phyloP scores from a whole-genome alignment of 257 asterid species.

The Jasminum sambac region DNA sequence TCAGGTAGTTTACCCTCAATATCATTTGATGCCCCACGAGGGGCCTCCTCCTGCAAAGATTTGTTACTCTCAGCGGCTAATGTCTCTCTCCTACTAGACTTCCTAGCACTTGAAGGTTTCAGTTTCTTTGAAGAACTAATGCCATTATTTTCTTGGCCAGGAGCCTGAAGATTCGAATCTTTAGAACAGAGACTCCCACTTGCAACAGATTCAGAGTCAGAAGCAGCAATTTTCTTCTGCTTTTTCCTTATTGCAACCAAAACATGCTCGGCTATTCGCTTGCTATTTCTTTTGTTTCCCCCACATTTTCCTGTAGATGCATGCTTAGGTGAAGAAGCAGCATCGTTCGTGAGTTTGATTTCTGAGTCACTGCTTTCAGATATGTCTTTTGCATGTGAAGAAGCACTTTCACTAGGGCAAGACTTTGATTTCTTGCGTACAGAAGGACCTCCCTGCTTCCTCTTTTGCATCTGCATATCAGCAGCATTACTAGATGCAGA shows the following conservation, averaged over 20 bases:
- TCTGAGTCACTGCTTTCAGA: slow-evolving; percentile 61
- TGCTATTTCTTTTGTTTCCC: slow-evolving; percentile 70
- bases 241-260: slow-evolving; percentile 61
- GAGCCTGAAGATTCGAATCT: slow-evolving; percentile 42
- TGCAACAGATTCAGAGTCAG: slow-evolving; percentile 63
- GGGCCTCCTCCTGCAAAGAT: slow-evolving; percentile 46
- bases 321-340: slow-evolving; percentile 46
- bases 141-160: slow-evolving; percentile 49
- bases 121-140: slow-evolving; percentile 35
- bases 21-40: slow-evolving; percentile 53
- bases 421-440: slow-evolving; percentile 58
- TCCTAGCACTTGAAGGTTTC: slow-evolving; percentile 54
- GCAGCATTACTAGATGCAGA: slow-evolving; percentile 41
- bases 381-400: slow-evolving; percentile 40
- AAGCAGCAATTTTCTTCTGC: slow-evolving; percentile 54
- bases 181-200: slow-evolving; percentile 45
- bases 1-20: slow-evolving; percentile 40
- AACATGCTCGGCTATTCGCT: slow-evolving; percentile 86
- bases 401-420: slow-evolving; percentile 66
- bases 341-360: slow-evolving; percentile 45
- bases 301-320: slow-evolving; percentile 47
- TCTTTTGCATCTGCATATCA: slow-evolving; percentile 47
- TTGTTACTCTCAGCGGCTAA: slow-evolving; percentile 37
- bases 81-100: slow-evolving; percentile 54
- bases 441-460: slow-evolving; percentile 46